Conservation (phyloP, 164 flowering plant genomes). For the Magnolia officinalis region DNA sequence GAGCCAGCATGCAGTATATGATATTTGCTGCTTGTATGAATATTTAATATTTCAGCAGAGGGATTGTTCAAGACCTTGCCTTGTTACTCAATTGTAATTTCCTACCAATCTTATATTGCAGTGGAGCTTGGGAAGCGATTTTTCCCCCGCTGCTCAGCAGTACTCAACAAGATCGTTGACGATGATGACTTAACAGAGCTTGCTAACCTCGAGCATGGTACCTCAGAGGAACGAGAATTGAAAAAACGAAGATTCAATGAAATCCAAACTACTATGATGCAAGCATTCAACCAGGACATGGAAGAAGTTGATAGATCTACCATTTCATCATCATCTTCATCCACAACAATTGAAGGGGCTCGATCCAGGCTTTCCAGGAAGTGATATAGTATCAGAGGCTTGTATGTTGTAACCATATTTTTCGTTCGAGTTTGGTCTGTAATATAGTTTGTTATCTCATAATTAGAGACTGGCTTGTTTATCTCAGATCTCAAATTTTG, state of each 20-base stretch:
- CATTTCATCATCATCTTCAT: slow-evolving; percentile 38
- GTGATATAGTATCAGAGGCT: background rate
- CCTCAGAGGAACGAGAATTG: slow-evolving; percentile 40
- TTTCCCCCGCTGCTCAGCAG: slow-evolving; percentile 83
- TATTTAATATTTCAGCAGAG: no score
- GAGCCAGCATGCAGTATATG: no score
- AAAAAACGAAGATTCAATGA: slow-evolving; percentile 59
- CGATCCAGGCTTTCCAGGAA: background rate
- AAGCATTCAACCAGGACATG: slow-evolving; percentile 71
- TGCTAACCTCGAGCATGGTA: slow-evolving; percentile 34
- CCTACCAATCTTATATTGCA: slow-evolving; percentile 15
- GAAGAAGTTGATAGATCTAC: slow-evolving; percentile 41
- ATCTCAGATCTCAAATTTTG: background rate
- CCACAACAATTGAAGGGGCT: slow-evolving; percentile 14
- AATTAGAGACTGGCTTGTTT: background rate
- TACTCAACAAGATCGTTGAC: slow-evolving; percentile 70
- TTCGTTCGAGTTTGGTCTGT: background rate
- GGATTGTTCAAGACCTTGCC: background rate
- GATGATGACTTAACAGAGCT: slow-evolving; percentile 55
- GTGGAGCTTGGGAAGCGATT: slow-evolving; percentile 84
- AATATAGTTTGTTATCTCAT: slow-evolving; percentile 1
- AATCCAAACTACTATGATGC: slow-evolving; percentile 51
- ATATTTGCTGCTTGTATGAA: no score
- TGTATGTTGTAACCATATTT: background rate
- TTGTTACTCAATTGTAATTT: background rate